Evolutionary conservation across 306 rosid species (phyloP).

Genomic region (Dryas alaskensis): DNA sequence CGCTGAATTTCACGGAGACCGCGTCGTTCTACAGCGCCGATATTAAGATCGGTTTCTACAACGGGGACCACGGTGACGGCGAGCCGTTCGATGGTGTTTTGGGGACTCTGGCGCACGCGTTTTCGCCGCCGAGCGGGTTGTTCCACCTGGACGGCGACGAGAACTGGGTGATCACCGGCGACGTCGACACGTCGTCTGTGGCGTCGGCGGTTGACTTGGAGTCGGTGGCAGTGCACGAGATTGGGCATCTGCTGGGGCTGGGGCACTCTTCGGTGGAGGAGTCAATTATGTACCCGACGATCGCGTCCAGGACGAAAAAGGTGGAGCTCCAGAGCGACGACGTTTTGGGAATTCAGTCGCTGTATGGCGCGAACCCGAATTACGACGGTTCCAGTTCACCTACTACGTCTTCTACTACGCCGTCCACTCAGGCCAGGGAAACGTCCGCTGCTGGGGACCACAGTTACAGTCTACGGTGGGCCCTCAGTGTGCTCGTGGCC

Average conservation of each 20-base stretch:
- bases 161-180: constrained; percentile 70
- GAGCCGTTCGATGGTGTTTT: constrained; percentile 74
- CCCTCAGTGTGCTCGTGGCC: constrained; percentile 1
- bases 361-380: constrained; percentile 69
- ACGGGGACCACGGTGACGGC: constrained; percentile 85
- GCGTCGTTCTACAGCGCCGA: constrained; percentile 36
- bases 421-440: constrained; percentile 37
- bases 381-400: constrained; percentile 19
- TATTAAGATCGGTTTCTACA: constrained; percentile 55
- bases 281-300: constrained; percentile 81
- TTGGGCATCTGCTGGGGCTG: constrained; percentile 77
- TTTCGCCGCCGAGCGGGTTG: constrained; percentile 75
- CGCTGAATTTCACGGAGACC: constrained; percentile 45
- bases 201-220: constrained; percentile 67
- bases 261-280: constrained; percentile 77
- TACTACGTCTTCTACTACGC: constrained; percentile 23
- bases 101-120: constrained; percentile 88
- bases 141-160: constrained; percentile 67
- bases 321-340: constrained; percentile 62
- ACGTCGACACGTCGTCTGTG: constrained; percentile 36
- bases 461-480: constrained; percentile 24
- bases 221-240: constrained; percentile 90
- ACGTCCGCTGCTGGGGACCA: constrained; percentile 37
- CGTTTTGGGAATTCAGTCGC: constrained; percentile 54
- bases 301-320: constrained; percentile 56